Evolutionary conservation across 192 early-diverging fungal species (phyloP).

Genomic region (Coemansia sp.): DNA sequence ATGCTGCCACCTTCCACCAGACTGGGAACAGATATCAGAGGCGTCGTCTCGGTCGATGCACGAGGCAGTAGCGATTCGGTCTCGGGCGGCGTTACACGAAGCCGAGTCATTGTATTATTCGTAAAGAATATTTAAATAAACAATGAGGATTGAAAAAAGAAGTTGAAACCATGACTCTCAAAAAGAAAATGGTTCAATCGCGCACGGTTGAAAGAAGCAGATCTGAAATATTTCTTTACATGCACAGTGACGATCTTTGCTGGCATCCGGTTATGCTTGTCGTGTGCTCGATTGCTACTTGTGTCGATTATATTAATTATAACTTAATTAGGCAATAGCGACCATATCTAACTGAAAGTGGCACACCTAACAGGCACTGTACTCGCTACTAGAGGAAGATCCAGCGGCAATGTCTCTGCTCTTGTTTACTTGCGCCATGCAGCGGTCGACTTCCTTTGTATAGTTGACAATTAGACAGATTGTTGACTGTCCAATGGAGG

Average conservation of each 20-base stretch:
- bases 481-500: slow-evolving; percentile 33
- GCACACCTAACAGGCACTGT: slow-evolving; percentile 9
- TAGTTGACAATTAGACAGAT: slow-evolving; percentile 34
- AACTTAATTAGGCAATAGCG: background rate
- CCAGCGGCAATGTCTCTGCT: background rate
- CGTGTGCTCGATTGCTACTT: slow-evolving; percentile 19
- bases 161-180: background rate
- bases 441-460: slow-evolving; percentile 33
- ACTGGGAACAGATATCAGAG: background rate
- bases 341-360: background rate
- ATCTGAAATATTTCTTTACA: background rate
- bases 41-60: background rate
- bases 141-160: background rate
- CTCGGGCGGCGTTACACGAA: background rate
- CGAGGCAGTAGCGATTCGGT: background rate
- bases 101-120: background rate
- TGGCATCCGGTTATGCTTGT: slow-evolving; percentile 2
- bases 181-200: too few relatives aligned
- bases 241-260: background rate
- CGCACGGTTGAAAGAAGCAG: background rate
- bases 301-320: background rate
- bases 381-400: background rate
- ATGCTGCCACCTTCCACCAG: background rate
- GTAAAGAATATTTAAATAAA: background rate
- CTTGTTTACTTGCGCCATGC: slow-evolving; percentile 33